Conservation (phyloP, 139 green algal species). For the Asterochloris erici region DNA sequence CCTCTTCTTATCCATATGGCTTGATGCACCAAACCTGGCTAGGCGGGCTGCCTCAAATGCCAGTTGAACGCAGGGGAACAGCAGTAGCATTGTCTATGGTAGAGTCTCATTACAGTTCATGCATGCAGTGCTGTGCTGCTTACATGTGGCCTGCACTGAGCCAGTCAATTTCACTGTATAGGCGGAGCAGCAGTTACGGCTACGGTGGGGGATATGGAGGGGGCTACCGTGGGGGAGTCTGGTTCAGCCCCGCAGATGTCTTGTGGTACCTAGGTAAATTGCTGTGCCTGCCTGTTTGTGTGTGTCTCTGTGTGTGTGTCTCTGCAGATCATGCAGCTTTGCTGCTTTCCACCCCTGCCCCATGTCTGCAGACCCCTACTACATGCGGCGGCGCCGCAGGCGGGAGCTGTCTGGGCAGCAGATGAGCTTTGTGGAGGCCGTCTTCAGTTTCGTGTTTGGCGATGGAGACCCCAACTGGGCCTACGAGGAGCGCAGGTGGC, state of each 20-base stretch:
- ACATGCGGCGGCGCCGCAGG: conserved; percentile 40
- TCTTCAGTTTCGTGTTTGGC: conserved; percentile 97
- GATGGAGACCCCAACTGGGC: conserved; percentile 91
- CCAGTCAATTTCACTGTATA: not conserved
- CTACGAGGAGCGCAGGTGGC: conserved; percentile 80
- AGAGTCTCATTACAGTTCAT: too few species aligned
- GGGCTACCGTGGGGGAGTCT: conserved; percentile 19
- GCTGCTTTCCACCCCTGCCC: not conserved
- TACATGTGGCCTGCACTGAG: too few species aligned
- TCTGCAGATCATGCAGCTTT: not conserved
- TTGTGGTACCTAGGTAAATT: conserved; percentile 1
- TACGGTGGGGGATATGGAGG: conserved; percentile 5
- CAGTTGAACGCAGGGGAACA: too few species aligned
- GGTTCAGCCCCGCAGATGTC: conserved; percentile 23
- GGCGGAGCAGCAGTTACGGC: conserved; percentile 10
- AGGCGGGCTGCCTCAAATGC: too few species aligned
- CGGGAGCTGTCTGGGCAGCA: not conserved
- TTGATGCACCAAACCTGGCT: too few species aligned
- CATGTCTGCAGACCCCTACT: conserved; percentile 50
- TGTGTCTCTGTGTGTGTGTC: not conserved
- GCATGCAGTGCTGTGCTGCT: too few species aligned
- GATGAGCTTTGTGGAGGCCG: conserved; percentile 81
- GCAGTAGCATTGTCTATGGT: too few species aligned
- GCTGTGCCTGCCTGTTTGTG: too few species aligned
- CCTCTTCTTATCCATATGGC: too few species aligned